Evolutionary conservation across 2,329 filamentous ascomycete genomes (phyloP), one percentile per base, ranked within the genome.

Genomic region (Exophiala oligosperma): DNA sequence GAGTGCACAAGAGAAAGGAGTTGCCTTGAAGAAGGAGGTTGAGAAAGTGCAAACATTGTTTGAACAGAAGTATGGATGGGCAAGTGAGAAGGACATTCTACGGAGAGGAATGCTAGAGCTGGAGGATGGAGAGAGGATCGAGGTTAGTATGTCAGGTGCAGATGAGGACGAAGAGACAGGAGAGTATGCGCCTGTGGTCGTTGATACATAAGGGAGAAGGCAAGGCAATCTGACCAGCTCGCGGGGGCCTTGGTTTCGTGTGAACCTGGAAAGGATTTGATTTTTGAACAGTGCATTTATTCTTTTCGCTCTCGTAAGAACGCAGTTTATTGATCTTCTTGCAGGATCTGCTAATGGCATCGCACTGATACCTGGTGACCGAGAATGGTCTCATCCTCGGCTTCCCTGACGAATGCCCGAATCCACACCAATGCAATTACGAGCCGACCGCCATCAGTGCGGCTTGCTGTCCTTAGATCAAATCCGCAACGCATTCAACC

Each of bases 161-260:
- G 84, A 85, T 46, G 82, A 83, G 66, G 83, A 86, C 21, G 84
- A 87, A 51, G 84, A 87, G 70, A 80, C 77, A 11, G 85, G 85
- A 9, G 84, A 88, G 64, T 87, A 84, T 76, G 84, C 84, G 29
- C 85, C 85, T 21, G 74, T 81, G 38, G 71, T 88, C 32, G 84
- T 88, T 21, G 81, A 67, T 43, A 87, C 59, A 54, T 75, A 49
- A 52, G 21, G 12, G 32, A 11, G 24, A 44, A 24, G 24, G 21
- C 9, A 11, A 11, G n/a, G 1, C 28, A 17, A 24, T 23, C 46
- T 28, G 41, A 6, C 9, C 14, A 26, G 37, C n/a, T 17, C 26
- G 17, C 11, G 14, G 37, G 48, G 32, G 6, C 2, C 32, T 9
- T 35, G 8, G 32, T 35, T 8, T 9, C 32, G 32, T 8, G 9